Evolutionary conservation across 202 grass and related monocot species (phyloP), one percentile per base, ranked within the genome.

Genomic region (Digitaria exilis): DNA sequence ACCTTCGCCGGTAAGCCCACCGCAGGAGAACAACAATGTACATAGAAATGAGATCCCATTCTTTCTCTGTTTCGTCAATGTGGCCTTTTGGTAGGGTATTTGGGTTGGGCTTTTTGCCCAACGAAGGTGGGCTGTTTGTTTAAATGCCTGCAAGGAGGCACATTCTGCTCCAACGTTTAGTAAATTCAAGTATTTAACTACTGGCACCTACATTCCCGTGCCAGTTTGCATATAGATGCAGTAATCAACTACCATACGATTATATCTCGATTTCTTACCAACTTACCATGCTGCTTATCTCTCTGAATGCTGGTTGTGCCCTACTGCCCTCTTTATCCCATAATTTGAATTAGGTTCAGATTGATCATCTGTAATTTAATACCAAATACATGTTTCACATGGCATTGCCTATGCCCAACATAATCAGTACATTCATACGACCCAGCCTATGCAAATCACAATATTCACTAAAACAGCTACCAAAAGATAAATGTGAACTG

Each of bases 1-100:
- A 84, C 86, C 45, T 90, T 90, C 71, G 90, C 94, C n/a, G 94
- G 94, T 93, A 58, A 86, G 84, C 13, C 13, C 28, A 21, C 28
- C 10, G 7, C 11, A 11, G 44, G 44, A 12, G 0, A 17, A 45
- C 46, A 18, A n/a, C n/a, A n/a, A n/a, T n/a, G 7, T 64, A 52
- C 18, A 31, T 46, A 16, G 12, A 30, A 39, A 60, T 69, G 25
- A 18, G 4, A 10, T 59, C 1, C 25, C 39, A 17, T 14, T 9
- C 19, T 62, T 61, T 52, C 13, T 52, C 9, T 24, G 28, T 25
- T 65, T 37, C 19, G 44, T 50, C 61, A 66, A 79, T 37, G 21
- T 66, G 37, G 15, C 24, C 7, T 49, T 3, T 41, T 79, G 42
- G 22, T 41, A 42, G 44, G 5, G 2, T 17, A 79, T 54, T 39